A percentile compares a stretch with the other conserved stretches of the same genome.
phyloP scores from a whole-genome alignment of 495 filamentous ascomycete species.

The Podospora fimiseda region DNA sequence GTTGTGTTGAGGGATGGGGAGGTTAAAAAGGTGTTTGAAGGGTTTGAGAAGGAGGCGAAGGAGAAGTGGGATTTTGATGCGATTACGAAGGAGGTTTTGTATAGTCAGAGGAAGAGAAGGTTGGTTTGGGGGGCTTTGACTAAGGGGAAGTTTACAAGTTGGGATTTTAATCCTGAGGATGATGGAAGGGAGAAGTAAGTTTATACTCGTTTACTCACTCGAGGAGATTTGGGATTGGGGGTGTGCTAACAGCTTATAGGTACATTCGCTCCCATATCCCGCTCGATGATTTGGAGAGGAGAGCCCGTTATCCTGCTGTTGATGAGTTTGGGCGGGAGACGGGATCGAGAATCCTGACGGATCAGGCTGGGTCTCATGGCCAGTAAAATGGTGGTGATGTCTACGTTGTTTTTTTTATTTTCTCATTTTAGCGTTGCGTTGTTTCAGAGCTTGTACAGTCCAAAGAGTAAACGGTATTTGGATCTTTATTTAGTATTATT shows the following conservation, averaged over 20 bases:
- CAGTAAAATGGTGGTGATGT: constrained; percentile 32
- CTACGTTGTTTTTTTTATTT: too few relatives aligned
- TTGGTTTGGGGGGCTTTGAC: constrained; percentile 70
- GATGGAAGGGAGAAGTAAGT: constrained; percentile 66
- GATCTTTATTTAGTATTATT: too few relatives aligned
- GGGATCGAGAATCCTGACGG: constrained; percentile 25
- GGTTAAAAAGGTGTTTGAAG: constrained; percentile 42
- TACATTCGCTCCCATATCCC: constrained; percentile 65
- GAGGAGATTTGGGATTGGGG: too few relatives aligned
- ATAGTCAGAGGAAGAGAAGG: constrained; percentile 63
- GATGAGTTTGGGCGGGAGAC: constrained; percentile 50
- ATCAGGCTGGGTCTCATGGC: constrained; percentile 44
- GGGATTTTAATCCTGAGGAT: constrained; percentile 72
- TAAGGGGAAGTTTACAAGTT: constrained; percentile 59
- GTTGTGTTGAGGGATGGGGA: constrained; percentile 35
- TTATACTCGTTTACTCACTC: too few relatives aligned
- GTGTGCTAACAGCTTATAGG: constrained; percentile 21
- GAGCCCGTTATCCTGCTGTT: constrained; percentile 58
- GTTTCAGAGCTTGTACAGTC: too few relatives aligned
- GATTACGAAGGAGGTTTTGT: constrained; percentile 62
- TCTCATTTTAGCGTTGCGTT: too few relatives aligned
- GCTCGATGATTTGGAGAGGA: constrained; percentile 62
- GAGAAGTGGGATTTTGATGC: constrained; percentile 66
- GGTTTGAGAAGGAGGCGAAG: constrained; percentile 60
- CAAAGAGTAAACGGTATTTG: too few relatives aligned